Base-by-base conservation (phyloP, 768 basidiomycete genomes). In the Russula emetica region DNA sequence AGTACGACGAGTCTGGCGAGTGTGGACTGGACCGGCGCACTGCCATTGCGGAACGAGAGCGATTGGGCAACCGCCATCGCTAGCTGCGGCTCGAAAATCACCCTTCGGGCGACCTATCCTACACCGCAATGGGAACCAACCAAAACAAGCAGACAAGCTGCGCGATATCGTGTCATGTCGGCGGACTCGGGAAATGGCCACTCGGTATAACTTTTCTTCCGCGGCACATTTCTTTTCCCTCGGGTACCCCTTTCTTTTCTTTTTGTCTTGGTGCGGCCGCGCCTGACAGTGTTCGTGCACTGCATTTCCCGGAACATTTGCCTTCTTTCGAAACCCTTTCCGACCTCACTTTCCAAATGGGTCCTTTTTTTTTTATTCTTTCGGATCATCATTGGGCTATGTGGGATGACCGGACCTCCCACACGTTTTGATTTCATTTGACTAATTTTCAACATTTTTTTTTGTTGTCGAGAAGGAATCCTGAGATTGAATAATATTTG, bases 21-120 rank as follows among this genome's bases (percentile, higher is more conserved):
- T 14, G 28, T 26, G 20, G 66, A 67, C 34, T 53, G 30, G 58
- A 24, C 61, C n/a, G 8, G 58, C 22, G 52, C 56, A 11, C 2
- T 60, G 44, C 66, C 57, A 11, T 38, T 68, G n/a, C 30, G 11
- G 44, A 28, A 24, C 14, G 65, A 62, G 34, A 58, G 40, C 11
- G 61, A 68, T 8, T 68, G 67, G 67, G 40, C 26, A 26, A 34
- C 26, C n/a, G 66, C 66, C 18, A 24, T 53, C 28, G 55, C 58
- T n/a, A 47, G n/a, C 28, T 60, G 61, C 22, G 67, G 61, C 32
- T 42, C 44, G 50, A 68, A 68, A 36, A 52, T 68, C 44, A 58
- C 61, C 20, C 49, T 68, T 32, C 56, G 52, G 5, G 54, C 60
- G 32, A 60, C 14, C 52, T 47, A 30, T 28, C 52, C 30, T n/a